A percentile compares a stretch with the other conserved stretches of the same genome.
These are phyloP conservation scores for Posidonia oceanica DNA, from an alignment of 116 monocot genomes.

Conservation along the genomic window DNA sequence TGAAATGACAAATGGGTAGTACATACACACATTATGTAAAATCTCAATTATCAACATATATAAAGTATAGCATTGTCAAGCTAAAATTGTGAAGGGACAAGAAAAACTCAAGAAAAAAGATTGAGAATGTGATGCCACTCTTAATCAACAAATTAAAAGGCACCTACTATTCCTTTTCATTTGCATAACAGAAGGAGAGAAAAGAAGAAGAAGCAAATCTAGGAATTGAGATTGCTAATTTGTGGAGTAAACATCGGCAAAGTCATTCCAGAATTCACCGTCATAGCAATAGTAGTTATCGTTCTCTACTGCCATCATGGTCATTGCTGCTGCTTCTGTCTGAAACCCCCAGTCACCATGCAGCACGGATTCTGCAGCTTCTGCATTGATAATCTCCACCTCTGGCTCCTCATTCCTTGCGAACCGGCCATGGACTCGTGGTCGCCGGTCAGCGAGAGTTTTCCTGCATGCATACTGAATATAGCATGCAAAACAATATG, in stretches of 20 bases:
- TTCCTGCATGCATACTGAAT: conserved; percentile 81
- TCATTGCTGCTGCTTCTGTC: too few relatives aligned
- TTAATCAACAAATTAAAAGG: too few relatives aligned
- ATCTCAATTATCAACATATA: too few relatives aligned
- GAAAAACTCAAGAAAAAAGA: too few relatives aligned
- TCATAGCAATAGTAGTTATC: not conserved
- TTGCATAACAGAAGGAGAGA: not conserved
- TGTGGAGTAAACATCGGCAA: conserved; percentile 1
- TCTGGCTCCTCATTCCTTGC: conserved; percentile 43
- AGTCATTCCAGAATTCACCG: conserved; percentile 7
- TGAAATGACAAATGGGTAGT: too few relatives aligned
- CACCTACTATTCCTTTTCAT: not conserved
- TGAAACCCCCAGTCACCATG: too few relatives aligned
- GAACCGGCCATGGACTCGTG: conserved; percentile 63
- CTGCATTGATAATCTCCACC: not conserved
- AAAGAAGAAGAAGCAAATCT: not conserved
- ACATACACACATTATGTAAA: too few relatives aligned
- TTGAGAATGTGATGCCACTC: too few relatives aligned
- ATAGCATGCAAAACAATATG: not conserved
- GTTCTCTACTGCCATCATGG: not conserved
- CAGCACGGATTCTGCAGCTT: too few relatives aligned
- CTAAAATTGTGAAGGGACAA: too few relatives aligned
- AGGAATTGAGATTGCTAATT: conserved; percentile 2
- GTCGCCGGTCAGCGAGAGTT: conserved; percentile 74
- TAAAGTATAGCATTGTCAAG: too few relatives aligned